Evolutionary conservation across 1,139 yeast genomes (phyloP).

Genomic region (Taphrina sp.): DNA sequence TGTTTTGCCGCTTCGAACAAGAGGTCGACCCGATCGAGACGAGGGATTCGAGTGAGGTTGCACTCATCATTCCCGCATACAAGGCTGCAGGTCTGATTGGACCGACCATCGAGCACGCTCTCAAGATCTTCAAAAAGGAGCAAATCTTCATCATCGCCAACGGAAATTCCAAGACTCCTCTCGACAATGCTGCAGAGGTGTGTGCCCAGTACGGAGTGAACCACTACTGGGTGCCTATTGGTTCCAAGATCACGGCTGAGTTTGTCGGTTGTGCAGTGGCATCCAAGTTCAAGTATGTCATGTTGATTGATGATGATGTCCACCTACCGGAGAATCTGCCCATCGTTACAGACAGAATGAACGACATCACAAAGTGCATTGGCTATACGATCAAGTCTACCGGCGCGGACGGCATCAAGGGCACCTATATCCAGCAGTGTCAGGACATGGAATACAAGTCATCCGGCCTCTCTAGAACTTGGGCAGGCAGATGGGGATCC

Average conservation of each 20-base stretch:
- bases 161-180: conserved; percentile 10
- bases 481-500: conserved; percentile 13
- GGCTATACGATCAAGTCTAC: conserved; percentile 27
- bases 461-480: conserved; percentile 6
- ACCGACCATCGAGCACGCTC: conserved; percentile 17
- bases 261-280: conserved; percentile 20
- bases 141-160: conserved; percentile 25
- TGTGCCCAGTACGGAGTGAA: conserved; percentile 25
- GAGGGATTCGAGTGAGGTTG: conserved; percentile 15
- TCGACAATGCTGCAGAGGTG: conserved; percentile 20
- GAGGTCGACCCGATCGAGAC: conserved; percentile 17
- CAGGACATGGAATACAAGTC: conserved; percentile 29
- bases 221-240: conserved; percentile 24
- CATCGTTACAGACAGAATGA: conserved; percentile 8
- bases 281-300: conserved; percentile 18
- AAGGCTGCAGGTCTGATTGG: conserved; percentile 18
- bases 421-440: conserved; percentile 15
- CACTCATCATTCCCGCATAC: conserved; percentile 23
- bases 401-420: conserved; percentile 23
- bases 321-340: conserved; percentile 15
- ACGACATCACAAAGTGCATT: conserved; percentile 11
- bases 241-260: conserved; percentile 16
- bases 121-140: conserved; percentile 10
- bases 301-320: conserved; percentile 25
- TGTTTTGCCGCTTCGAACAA: conserved; percentile 15